Percentiles rank a stretch among this genome's conserved stretches.
phyloP scores from a whole-genome alignment of 1,284 basidiomycete genomes.

The Stygiomarasmius scandens region DNA sequence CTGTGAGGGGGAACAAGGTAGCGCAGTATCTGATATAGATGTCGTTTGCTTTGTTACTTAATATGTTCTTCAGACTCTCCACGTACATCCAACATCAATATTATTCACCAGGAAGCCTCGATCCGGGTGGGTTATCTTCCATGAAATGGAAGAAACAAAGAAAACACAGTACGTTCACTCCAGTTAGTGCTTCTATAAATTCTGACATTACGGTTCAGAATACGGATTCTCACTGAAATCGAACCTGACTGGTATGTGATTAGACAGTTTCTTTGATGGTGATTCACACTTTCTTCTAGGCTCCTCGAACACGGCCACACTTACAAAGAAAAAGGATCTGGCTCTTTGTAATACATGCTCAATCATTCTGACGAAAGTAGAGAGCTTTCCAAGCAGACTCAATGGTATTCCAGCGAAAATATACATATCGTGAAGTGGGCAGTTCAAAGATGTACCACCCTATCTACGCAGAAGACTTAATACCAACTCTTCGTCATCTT shows the following conservation, averaged over 20 bases:
- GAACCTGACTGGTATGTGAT: slow-evolving; percentile 45
- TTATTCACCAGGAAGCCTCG: slow-evolving; percentile 91
- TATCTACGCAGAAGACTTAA: slow-evolving; percentile 40
- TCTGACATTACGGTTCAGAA: slow-evolving; percentile 7
- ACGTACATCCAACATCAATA: slow-evolving; percentile 93
- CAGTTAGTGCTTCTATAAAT: background rate
- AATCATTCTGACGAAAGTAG: too few species aligned
- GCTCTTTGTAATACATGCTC: too few species aligned
- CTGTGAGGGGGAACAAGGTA: slow-evolving; percentile 83
- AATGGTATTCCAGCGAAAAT: too few species aligned
- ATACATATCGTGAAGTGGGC: too few species aligned
- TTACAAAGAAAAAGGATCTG: slow-evolving; percentile 26
- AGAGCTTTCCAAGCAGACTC: too few species aligned
- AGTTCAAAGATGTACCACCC: too few species aligned
- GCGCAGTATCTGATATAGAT: slow-evolving; percentile 13
- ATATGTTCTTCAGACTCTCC: slow-evolving; percentile 63
- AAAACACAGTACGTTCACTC: slow-evolving; percentile 68
- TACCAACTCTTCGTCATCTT: slow-evolving; percentile 58
- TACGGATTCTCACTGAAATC: slow-evolving; percentile 16
- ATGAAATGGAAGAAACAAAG: slow-evolving; percentile 95
- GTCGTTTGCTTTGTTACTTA: background rate
- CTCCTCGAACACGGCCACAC: slow-evolving; percentile 43
- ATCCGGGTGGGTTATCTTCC: slow-evolving; percentile 92
- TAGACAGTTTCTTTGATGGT: background rate
- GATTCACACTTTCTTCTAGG: slow-evolving; percentile 23